These are phyloP conservation scores for Mrakia frigida DNA, from an alignment of 768 basidiomycete genomes.

Conservation along the genomic window DNA sequence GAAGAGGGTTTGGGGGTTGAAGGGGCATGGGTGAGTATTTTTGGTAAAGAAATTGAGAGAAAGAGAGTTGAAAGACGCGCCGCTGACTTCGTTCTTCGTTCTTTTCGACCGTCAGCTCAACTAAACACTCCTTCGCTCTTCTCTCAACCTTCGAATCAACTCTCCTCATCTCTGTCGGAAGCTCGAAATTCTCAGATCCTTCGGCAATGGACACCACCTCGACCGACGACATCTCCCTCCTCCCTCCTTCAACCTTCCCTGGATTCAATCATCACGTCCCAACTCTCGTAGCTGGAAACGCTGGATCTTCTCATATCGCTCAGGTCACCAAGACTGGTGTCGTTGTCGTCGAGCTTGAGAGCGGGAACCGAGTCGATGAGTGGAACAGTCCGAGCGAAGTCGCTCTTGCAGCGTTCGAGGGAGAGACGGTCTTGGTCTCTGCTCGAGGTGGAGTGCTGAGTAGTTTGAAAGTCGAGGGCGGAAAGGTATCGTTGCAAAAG, in stretches of 20 bases:
- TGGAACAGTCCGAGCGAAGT: slow-evolving; percentile 25
- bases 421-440: slow-evolving; percentile 32
- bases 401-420: slow-evolving; percentile 32
- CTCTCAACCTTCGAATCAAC: slow-evolving; percentile 56
- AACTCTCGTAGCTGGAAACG: slow-evolving; percentile 63
- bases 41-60: background rate
- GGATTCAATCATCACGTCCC: slow-evolving; percentile 53
- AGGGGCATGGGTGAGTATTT: background rate
- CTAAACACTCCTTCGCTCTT: slow-evolving; percentile 50
- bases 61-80: background rate
- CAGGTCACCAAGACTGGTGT: slow-evolving; percentile 66
- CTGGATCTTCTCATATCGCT: slow-evolving; percentile 57
- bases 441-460: slow-evolving; percentile 34
- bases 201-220: slow-evolving; percentile 18
- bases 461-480: background rate
- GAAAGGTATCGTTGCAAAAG: background rate
- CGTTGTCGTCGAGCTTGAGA: slow-evolving; percentile 52
- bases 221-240: slow-evolving; percentile 47
- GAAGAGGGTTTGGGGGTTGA: slow-evolving; percentile 55
- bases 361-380: slow-evolving; percentile 38
- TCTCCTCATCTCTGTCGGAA: slow-evolving; percentile 24
- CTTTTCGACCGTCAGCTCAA: background rate
- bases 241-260: slow-evolving; percentile 35
- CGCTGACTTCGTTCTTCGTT: background rate
- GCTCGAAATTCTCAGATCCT: background rate